Evolutionary conservation across 1,139 yeast species (phyloP).

Genomic region (Eremothecium cymbalariae): DNA sequence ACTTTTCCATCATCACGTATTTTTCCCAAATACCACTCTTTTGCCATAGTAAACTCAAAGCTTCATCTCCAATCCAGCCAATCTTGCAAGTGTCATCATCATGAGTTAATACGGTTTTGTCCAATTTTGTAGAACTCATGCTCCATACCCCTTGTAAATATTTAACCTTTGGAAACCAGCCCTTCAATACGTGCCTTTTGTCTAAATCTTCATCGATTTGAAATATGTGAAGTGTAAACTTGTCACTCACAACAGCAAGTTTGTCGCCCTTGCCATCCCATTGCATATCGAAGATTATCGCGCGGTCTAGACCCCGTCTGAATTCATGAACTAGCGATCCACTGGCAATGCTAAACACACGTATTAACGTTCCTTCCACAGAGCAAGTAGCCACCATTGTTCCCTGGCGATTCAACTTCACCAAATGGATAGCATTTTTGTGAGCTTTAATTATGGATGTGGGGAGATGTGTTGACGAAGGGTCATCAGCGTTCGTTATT

Average conservation of each 20-base stretch:
- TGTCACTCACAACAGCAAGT: slow-evolving; percentile 81
- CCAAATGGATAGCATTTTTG: slow-evolving; percentile 56
- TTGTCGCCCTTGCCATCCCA: slow-evolving; percentile 70
- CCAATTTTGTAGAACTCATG: slow-evolving; percentile 45
- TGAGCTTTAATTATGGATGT: slow-evolving; percentile 65
- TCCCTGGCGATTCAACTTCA: slow-evolving; percentile 66
- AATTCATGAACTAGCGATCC: slow-evolving; percentile 75
- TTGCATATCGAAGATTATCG: slow-evolving; percentile 71
- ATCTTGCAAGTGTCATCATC: slow-evolving; percentile 26
- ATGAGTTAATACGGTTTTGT: slow-evolving; percentile 1
- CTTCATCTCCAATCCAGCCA: slow-evolving; percentile 38
- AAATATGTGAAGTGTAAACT: slow-evolving; percentile 79
- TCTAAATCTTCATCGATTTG: slow-evolving; percentile 35
- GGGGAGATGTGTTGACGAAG: slow-evolving; percentile 46
- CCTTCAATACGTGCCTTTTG: slow-evolving; percentile 60
- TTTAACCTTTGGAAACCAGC: slow-evolving; percentile 54
- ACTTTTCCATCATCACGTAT: slow-evolving; percentile 56
- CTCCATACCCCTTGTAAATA: slow-evolving; percentile 89
- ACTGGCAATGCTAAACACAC: slow-evolving; percentile 67
- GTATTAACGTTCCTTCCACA: slow-evolving; percentile 73
- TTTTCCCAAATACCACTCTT: slow-evolving; percentile 75
- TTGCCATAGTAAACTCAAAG: slow-evolving; percentile 70
- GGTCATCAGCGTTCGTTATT: slow-evolving; percentile 73
- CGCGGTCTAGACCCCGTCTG: slow-evolving; percentile 81
- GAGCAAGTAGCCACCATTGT: slow-evolving; percentile 82